Conservation (phyloP, 768 basidiomycete species). For the Boletus coccyginus region DNA sequence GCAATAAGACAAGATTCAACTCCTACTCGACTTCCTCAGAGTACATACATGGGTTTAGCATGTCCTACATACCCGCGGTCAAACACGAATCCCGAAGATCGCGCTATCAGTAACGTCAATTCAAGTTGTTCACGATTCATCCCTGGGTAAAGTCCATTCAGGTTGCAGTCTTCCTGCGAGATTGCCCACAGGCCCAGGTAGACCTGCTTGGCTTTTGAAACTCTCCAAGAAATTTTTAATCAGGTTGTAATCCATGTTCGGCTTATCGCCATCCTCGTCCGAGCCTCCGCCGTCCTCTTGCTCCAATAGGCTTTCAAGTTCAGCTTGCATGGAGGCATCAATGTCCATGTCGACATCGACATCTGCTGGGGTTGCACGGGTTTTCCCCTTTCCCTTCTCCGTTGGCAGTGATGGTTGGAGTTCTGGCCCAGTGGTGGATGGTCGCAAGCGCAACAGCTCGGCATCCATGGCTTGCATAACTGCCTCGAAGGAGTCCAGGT, state of each 20-base stretch:
- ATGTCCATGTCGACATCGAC: constrained; percentile 61
- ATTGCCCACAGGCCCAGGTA: constrained; percentile 89
- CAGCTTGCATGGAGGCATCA: constrained; percentile 87
- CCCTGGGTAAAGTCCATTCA: constrained; percentile 72
- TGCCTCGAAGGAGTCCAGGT: constrained; percentile 88
- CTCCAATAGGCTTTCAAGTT: constrained; percentile 66
- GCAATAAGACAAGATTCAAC: not conserved
- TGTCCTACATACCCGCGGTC: not conserved
- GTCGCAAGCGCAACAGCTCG: constrained; percentile 57
- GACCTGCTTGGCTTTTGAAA: constrained; percentile 87
- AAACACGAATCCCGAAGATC: not conserved
- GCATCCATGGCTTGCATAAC: constrained; percentile 96
- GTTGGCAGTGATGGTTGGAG: constrained; percentile 25
- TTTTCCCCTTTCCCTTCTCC: constrained; percentile 47
- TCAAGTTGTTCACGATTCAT: constrained; percentile 40
- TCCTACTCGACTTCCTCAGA: too few species aligned
- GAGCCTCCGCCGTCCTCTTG: constrained; percentile 42
- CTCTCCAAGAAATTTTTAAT: constrained; percentile 98
- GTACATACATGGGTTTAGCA: too few species aligned
- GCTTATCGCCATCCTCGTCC: constrained; percentile 49
- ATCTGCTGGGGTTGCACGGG: constrained; percentile 29
- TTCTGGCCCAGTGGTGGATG: constrained; percentile 20
- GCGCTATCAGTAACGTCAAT: not conserved
- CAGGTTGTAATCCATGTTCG: constrained; percentile 77
- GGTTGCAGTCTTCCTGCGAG: constrained; percentile 81